phyloP scores from a whole-genome alignment of 441 rosid species.

The Manihot esculenta region DNA sequence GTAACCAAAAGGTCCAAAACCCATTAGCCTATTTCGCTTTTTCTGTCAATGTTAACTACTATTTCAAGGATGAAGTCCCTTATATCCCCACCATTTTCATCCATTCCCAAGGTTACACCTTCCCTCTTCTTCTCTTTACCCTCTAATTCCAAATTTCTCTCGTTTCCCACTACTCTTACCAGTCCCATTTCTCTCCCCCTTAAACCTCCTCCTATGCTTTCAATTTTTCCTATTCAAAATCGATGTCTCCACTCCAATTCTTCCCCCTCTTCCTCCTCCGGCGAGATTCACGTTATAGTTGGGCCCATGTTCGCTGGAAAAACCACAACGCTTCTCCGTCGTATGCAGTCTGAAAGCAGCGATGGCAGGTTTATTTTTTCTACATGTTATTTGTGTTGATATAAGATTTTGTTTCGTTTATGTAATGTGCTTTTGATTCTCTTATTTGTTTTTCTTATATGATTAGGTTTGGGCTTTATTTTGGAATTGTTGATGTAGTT shows the following conservation, averaged over 20 bases:
- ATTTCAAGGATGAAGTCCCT: constrained; percentile 43
- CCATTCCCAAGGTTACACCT: constrained; percentile 27
- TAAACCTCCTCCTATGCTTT: constrained; percentile 21
- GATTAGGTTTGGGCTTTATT: not conserved
- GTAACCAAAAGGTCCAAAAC: constrained; percentile 1
- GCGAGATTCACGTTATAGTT: constrained; percentile 76
- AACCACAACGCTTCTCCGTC: constrained; percentile 68
- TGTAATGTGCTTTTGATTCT: not conserved
- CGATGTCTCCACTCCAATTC: constrained; percentile 32
- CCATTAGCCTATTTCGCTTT: not conserved
- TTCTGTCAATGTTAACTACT: constrained; percentile 26
- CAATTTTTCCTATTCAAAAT: constrained; percentile 19
- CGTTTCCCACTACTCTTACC: constrained; percentile 4
- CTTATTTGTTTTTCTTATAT: not conserved
- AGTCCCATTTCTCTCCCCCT: constrained; percentile 18
- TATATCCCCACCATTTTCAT: constrained; percentile 30
- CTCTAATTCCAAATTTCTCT: constrained; percentile 26
- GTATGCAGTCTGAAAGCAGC: constrained; percentile 52
- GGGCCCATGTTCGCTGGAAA: constrained; percentile 76
- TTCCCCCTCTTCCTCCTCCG: constrained; percentile 29
- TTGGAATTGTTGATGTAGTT: not conserved
- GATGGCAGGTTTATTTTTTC: constrained; percentile 49
- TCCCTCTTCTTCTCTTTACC: constrained; percentile 15
- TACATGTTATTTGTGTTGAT: constrained; percentile 5
- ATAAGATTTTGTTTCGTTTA: not conserved